phyloP scores from a whole-genome alignment of 495 filamentous ascomycete species.

The Hyaloscypha variabilis region DNA sequence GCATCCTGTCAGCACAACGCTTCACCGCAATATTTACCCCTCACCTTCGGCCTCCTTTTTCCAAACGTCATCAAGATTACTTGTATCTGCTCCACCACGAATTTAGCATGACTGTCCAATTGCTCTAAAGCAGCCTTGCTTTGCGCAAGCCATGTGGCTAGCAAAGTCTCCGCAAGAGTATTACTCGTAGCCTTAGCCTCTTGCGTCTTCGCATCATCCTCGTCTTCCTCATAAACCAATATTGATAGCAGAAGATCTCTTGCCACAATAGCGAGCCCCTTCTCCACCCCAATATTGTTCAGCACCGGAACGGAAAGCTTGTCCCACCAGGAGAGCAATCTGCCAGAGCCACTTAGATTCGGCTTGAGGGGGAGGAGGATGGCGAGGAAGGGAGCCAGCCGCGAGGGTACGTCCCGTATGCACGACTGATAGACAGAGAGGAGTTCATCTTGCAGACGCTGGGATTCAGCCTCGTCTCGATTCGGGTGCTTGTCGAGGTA shows the following conservation, averaged over 20 bases:
- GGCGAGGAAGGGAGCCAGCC: conserved; percentile 62
- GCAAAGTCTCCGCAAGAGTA: conserved; percentile 54
- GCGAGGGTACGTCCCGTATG: conserved; percentile 53
- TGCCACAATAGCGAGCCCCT: conserved; percentile 59
- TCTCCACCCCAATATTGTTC: conserved; percentile 56
- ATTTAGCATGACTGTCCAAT: conserved; percentile 46
- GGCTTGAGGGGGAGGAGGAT: conserved; percentile 62
- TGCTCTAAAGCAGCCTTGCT: conserved; percentile 46
- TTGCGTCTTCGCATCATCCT: conserved; percentile 39
- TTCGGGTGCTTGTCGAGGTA: conserved; percentile 63
- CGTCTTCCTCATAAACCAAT: conserved; percentile 59
- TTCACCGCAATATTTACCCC: conserved; percentile 9
- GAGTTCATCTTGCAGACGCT: conserved; percentile 69
- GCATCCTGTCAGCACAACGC: conserved; percentile 27
- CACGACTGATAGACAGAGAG: conserved; percentile 58
- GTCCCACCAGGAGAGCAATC: conserved; percentile 68
- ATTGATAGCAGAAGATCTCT: conserved; percentile 58
- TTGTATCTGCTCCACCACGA: conserved; percentile 53
- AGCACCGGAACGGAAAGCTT: conserved; percentile 61
- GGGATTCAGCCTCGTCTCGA: conserved; percentile 59
- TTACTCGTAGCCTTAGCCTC: conserved; percentile 42
- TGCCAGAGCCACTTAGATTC: conserved; percentile 52
- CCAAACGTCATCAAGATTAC: conserved; percentile 49
- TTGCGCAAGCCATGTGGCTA: conserved; percentile 62
- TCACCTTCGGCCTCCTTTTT: conserved; percentile 67